phyloP scores from a whole-genome alignment of 1,284 basidiomycete genomes.

The Leccinum pallidistipes region DNA sequence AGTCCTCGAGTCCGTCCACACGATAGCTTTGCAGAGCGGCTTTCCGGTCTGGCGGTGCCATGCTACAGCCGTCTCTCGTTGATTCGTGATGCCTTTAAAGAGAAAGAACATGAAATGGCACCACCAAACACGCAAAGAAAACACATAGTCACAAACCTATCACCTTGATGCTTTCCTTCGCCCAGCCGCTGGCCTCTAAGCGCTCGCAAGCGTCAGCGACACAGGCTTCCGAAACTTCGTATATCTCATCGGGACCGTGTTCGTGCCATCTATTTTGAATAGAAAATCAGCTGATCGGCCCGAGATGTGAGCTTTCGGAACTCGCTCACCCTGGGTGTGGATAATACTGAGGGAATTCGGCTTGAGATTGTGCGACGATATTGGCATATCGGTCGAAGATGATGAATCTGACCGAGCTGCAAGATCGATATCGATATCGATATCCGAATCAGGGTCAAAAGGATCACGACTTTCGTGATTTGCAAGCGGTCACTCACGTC shows the following conservation, averaged over 20 bases:
- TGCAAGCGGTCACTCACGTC: conserved; percentile 56
- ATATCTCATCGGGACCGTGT: conserved; percentile 88
- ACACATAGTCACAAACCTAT: conserved; percentile 64
- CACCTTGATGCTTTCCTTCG: conserved; percentile 82
- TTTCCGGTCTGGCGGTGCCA: conserved; percentile 93
- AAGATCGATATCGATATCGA: background rate
- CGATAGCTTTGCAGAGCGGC: conserved; percentile 87
- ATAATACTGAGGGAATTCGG: conserved; percentile 91
- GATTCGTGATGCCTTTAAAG: conserved; percentile 87
- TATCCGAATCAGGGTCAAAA: conserved; percentile 5
- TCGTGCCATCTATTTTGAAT: conserved; percentile 80
- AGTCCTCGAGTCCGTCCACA: conserved; percentile 95
- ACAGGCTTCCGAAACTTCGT: conserved; percentile 75
- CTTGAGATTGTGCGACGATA: conserved; percentile 85
- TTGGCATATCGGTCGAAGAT: conserved; percentile 89
- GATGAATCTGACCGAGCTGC: conserved; percentile 93
- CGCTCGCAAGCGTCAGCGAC: conserved; percentile 73
- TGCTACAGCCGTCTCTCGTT: conserved; percentile 94
- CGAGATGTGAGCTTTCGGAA: conserved; percentile 7
- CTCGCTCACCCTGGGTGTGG: conserved; percentile 74
- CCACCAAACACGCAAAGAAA: conserved; percentile 14
- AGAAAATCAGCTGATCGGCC: background rate
- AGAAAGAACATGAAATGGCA: background rate
- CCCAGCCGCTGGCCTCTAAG: conserved; percentile 76
- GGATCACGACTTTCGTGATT: background rate